A percentile compares a stretch with the other conserved stretches of the same genome.
Evolutionary conservation across 352 stramenopile species (phyloP).

Genomic region (Globisporangium viniferum): DNA sequence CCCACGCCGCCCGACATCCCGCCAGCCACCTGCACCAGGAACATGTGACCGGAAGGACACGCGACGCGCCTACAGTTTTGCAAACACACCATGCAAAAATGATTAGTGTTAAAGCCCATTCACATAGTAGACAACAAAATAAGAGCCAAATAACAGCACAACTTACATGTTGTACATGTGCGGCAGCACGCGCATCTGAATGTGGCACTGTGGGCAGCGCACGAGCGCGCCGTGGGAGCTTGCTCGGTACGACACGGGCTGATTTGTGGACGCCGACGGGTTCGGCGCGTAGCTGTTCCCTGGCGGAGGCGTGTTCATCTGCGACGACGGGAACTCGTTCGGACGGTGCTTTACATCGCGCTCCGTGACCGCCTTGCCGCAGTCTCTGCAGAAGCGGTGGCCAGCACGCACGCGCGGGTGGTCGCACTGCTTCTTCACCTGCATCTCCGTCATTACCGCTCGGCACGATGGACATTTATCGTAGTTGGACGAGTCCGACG

Average conservation of each 20-base stretch:
- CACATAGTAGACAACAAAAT: neutral
- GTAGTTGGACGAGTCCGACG: constrained; percentile 74
- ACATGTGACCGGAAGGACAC: constrained; percentile 83
- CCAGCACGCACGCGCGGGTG: constrained; percentile 76
- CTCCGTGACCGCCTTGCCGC: constrained; percentile 50
- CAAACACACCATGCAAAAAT: neutral
- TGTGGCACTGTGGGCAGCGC: constrained; percentile 80
- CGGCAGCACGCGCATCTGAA: constrained; percentile 84
- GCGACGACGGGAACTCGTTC: constrained; percentile 27
- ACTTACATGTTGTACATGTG: constrained; percentile 90
- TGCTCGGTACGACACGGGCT: constrained; percentile 66
- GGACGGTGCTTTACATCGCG: constrained; percentile 63
- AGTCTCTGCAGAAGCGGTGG: constrained; percentile 81
- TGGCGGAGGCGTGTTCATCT: neutral
- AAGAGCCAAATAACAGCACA: neutral
- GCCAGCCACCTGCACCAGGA: constrained; percentile 75
- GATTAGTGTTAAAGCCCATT: neutral
- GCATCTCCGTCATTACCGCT: constrained; percentile 70
- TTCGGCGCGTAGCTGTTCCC: constrained; percentile 1
- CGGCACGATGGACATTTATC: constrained; percentile 85
- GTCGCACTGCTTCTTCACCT: constrained; percentile 82
- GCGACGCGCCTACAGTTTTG: constrained; percentile 53
- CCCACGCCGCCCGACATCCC: constrained; percentile 23
- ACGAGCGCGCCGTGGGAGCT: constrained; percentile 83
- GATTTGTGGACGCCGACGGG: constrained; percentile 1